Evolutionary conservation across 2,329 filamentous ascomycete species (phyloP).

Genomic region (Xylaria sp.): DNA sequence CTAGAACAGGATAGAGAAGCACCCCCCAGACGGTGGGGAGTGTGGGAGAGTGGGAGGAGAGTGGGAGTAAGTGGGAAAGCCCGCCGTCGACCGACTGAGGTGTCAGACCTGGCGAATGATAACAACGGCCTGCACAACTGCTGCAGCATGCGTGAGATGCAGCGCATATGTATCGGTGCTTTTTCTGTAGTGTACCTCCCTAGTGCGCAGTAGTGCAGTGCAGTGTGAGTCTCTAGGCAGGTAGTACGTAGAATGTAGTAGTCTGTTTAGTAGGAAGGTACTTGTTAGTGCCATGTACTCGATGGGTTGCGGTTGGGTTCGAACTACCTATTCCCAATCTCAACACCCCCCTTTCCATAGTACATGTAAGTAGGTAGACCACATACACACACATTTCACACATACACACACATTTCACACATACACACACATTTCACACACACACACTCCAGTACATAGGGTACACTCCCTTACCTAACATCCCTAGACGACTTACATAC

Average conservation of each 20-base stretch:
- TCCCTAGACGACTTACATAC: background rate
- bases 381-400: background rate
- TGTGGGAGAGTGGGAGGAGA: slow-evolving; percentile 12
- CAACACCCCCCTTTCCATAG: slow-evolving; percentile 9
- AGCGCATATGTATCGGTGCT: slow-evolving; percentile 43
- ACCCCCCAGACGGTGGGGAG: slow-evolving; percentile 20
- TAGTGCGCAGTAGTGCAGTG: slow-evolving; percentile 3
- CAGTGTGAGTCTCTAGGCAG: background rate
- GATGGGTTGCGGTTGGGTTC: slow-evolving; percentile 26
- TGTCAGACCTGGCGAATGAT: slow-evolving; percentile 43
- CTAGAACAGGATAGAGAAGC: slow-evolving; percentile 41
- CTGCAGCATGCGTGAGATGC: slow-evolving; percentile 51
- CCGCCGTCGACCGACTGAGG: slow-evolving; percentile 41
- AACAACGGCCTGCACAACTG: slow-evolving; percentile 47
- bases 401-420: background rate
- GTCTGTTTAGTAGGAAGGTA: background rate
- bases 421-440: background rate
- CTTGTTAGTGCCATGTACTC: slow-evolving; percentile 5
- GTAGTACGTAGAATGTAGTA: background rate
- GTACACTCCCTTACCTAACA: background rate
- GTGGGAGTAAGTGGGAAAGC: slow-evolving; percentile 29
- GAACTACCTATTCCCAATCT: slow-evolving; percentile 2
- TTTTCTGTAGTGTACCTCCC: slow-evolving; percentile 21
- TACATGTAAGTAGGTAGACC: background rate
- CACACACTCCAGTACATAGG: too few relatives aligned